phyloP scores from a whole-genome alignment of 1,284 basidiomycete genomes.

The Xerocomus amazonicus region DNA sequence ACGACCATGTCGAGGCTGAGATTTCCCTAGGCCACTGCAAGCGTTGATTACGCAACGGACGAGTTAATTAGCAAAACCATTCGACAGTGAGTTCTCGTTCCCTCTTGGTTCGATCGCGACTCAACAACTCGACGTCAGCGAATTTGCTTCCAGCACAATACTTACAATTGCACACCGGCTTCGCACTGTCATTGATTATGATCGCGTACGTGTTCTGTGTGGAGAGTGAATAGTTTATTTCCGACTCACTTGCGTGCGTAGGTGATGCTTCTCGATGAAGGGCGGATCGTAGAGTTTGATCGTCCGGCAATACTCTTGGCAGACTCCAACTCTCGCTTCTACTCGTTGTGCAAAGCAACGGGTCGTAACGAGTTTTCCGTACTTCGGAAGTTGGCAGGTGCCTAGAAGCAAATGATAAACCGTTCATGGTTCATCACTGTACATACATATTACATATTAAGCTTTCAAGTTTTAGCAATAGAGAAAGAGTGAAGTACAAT shows the following conservation, averaged over 20 bases:
- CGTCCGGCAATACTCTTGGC: constrained; percentile 64
- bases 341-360: constrained; percentile 77
- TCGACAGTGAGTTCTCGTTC: constrained; percentile 42
- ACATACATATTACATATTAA: constrained; percentile 13
- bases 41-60: constrained; percentile 63
- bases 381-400: constrained; percentile 64
- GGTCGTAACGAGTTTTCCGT: constrained; percentile 77
- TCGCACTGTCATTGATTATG: constrained; percentile 68
- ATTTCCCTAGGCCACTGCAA: constrained; percentile 30
- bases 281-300: constrained; percentile 81
- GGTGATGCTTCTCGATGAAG: constrained; percentile 88
- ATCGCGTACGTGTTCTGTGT: constrained; percentile 41
- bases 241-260: constrained; percentile 24
- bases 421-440: neutral
- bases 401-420: constrained; percentile 24
- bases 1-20: neutral
- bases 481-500: neutral
- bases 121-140: constrained; percentile 37
- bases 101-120: neutral
- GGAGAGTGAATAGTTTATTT: constrained; percentile 22
- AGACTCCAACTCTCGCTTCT: constrained; percentile 66
- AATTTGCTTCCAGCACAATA: constrained; percentile 63
- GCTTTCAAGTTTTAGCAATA: neutral
- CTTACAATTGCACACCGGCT: constrained; percentile 71
- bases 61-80: constrained; percentile 59